Evolutionary conservation across 2,329 filamentous ascomycete genomes (phyloP).

Genomic region (Byssochlamys sp.): DNA sequence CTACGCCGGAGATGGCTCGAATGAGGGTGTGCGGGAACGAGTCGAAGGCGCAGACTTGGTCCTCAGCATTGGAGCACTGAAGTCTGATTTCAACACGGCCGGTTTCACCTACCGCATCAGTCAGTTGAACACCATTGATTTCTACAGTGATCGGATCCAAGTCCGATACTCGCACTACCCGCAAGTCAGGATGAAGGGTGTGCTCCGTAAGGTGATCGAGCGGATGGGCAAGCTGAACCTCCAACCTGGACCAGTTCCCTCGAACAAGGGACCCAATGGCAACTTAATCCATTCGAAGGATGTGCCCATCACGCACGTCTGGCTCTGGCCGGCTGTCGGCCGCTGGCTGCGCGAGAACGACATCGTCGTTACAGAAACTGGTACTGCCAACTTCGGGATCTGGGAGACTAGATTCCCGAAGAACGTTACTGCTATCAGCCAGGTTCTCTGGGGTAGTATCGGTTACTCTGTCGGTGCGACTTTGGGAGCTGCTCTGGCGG

Average conservation of each 20-base stretch:
- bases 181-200: slow-evolving; percentile 67
- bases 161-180: slow-evolving; percentile 74
- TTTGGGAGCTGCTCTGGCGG: slow-evolving; percentile 64
- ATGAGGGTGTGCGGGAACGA: slow-evolving; percentile 38
- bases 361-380: slow-evolving; percentile 76
- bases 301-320: slow-evolving; percentile 40
- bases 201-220: slow-evolving; percentile 61
- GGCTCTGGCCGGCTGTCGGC: slow-evolving; percentile 66
- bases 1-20: slow-evolving; percentile 70
- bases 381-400: slow-evolving; percentile 79
- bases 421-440: slow-evolving; percentile 68
- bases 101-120: slow-evolving; percentile 77
- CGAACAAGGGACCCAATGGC: slow-evolving; percentile 42
- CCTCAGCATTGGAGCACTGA: slow-evolving; percentile 35
- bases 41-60: slow-evolving; percentile 35
- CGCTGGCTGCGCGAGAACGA: slow-evolving; percentile 64
- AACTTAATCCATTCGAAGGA: slow-evolving; percentile 21
- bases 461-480: slow-evolving; percentile 55
- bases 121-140: slow-evolving; percentile 70
- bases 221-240: slow-evolving; percentile 49
- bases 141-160: slow-evolving; percentile 65
- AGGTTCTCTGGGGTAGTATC: slow-evolving; percentile 64
- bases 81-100: slow-evolving; percentile 43
- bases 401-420: slow-evolving; percentile 73
- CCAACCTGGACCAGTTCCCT: slow-evolving; percentile 43